Percentiles rank a stretch among this genome's conserved stretches.
Evolutionary conservation across 495 filamentous ascomycete genomes (phyloP).

Genomic region (Schizothecium vesticola): DNA sequence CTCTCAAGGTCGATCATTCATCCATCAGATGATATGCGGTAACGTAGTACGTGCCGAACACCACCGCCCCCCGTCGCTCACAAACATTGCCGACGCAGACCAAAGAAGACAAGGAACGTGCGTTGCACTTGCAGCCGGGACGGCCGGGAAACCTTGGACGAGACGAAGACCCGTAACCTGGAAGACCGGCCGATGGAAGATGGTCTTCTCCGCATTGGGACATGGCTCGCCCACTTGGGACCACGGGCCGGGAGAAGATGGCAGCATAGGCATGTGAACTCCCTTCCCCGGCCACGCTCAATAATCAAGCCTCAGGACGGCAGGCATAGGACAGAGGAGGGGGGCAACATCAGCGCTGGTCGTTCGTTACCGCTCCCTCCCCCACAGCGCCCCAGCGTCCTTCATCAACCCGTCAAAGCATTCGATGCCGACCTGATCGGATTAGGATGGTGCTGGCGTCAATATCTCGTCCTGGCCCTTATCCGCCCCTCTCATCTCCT

Average conservation of each 20-base stretch:
- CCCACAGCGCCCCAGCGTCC: neutral
- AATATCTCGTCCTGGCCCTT: neutral
- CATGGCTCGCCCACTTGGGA: neutral
- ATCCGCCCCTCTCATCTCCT: slow-evolving; percentile 3
- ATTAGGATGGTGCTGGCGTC: slow-evolving; percentile 4
- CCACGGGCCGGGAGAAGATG: neutral
- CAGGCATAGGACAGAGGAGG: neutral
- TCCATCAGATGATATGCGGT: neutral
- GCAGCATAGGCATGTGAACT: neutral
- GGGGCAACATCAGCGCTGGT: neutral
- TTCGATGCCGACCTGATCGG: slow-evolving; percentile 1
- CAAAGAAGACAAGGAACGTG: neutral
- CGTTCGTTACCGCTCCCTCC: neutral
- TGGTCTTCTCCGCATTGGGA: neutral
- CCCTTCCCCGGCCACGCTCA: neutral
- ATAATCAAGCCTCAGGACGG: neutral
- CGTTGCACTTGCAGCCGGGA: neutral
- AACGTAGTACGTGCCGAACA: neutral
- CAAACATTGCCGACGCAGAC: neutral
- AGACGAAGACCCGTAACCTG: neutral
- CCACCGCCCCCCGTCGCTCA: neutral
- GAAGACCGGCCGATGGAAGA: neutral
- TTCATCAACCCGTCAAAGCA: slow-evolving; percentile 18
- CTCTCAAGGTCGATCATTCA: neutral
- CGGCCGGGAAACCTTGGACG: neutral